These are phyloP conservation scores for Raphanus raphanistrum DNA, from an alignment of 345 rosid genomes.

Conservation along the genomic window DNA sequence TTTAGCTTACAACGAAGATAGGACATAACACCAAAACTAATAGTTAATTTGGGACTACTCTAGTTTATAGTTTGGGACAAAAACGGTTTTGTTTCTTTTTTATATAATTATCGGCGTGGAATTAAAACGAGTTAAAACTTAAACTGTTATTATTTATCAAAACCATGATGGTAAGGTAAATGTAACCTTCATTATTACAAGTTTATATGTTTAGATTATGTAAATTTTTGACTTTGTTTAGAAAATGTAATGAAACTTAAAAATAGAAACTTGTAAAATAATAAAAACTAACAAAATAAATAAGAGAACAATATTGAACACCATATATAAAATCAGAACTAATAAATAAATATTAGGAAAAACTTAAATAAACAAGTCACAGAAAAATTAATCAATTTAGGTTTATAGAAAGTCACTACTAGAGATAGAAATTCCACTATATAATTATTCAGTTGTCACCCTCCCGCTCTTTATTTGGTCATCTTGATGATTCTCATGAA, in stretches of 20 bases:
- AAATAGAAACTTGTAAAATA: too few relatives aligned
- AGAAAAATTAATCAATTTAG: too few relatives aligned
- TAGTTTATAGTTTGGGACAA: constrained; percentile 29
- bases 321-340: too few relatives aligned
- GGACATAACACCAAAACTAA: constrained; percentile 22
- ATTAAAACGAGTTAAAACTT: constrained; percentile 9
- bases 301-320: too few relatives aligned
- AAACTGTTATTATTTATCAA: constrained; percentile 8
- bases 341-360: too few relatives aligned
- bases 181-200: background rate
- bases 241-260: too few relatives aligned
- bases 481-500: background rate
- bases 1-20: constrained; percentile 29
- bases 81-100: constrained; percentile 24
- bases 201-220: too few relatives aligned
- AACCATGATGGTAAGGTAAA: background rate
- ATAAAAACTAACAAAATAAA: too few relatives aligned
- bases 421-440: too few relatives aligned
- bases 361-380: too few relatives aligned
- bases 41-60: constrained; percentile 26
- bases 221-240: too few relatives aligned
- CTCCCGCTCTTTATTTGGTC: background rate
- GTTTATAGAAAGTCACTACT: too few relatives aligned
- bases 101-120: constrained; percentile 8
- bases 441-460: background rate